Conservation (phyloP, 2,329 filamentous ascomycete species). For the Aspergillus quadricinctus region DNA sequence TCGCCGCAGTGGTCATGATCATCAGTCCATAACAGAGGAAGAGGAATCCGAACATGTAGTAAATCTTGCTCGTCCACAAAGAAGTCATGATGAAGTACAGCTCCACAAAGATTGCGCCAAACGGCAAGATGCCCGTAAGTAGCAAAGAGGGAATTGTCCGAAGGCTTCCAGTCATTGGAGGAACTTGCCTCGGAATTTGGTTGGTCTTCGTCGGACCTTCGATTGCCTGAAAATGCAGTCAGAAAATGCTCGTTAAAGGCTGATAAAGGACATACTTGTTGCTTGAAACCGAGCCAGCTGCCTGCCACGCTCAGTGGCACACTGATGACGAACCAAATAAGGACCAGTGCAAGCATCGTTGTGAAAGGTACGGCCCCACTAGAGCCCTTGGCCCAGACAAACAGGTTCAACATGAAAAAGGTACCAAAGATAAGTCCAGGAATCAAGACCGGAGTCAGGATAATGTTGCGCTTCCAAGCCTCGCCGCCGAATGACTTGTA, state of each 20-base stretch:
- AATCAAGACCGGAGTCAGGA: slow-evolving; percentile 77
- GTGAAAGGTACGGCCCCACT: slow-evolving; percentile 93
- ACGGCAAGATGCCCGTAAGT: slow-evolving; percentile 86
- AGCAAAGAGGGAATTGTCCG: slow-evolving; percentile 85
- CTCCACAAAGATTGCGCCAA: slow-evolving; percentile 96
- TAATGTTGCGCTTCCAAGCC: slow-evolving; percentile 90
- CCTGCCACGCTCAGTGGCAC: slow-evolving; percentile 85
- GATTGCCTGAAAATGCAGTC: slow-evolving; percentile 46
- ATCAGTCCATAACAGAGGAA: slow-evolving; percentile 97
- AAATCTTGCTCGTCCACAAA: slow-evolving; percentile 97
- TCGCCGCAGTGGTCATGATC: slow-evolving; percentile 89
- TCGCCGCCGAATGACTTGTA: slow-evolving; percentile 95
- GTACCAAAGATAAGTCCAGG: slow-evolving; percentile 78
- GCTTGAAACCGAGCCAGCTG: slow-evolving; percentile 89
- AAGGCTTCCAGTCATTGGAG: slow-evolving; percentile 76
- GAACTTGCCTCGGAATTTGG: slow-evolving; percentile 96
- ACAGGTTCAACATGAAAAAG: slow-evolving; percentile 94
- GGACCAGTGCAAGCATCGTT: slow-evolving; percentile 90
- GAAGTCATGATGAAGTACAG: slow-evolving; percentile 99
- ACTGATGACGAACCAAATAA: slow-evolving; percentile 96
- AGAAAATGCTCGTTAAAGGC: slow-evolving; percentile 1
- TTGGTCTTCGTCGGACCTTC: slow-evolving; percentile 87
- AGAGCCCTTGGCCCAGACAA: slow-evolving; percentile 89
- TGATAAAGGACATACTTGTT: slow-evolving; percentile 39
- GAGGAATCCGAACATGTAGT: slow-evolving; percentile 99